A percentile compares a stretch with the other conserved stretches of the same genome.
These are phyloP conservation scores for Neocucurbitaria cava DNA, from an alignment of 2,329 filamentous ascomycete species.

Conservation along the genomic window DNA sequence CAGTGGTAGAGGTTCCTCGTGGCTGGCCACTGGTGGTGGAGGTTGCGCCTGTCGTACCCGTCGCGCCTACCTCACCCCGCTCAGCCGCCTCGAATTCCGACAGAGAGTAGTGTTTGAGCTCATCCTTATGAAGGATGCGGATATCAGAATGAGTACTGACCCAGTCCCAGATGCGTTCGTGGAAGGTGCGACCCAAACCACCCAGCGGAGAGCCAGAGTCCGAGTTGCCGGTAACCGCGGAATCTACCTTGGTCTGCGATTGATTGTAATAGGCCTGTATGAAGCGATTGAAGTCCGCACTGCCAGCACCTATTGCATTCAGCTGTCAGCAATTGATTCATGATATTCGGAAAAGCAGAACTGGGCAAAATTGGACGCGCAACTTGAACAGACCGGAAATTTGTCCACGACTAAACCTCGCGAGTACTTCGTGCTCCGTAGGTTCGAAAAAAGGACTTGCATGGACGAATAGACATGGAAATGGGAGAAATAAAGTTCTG, in stretches of 20 bases:
- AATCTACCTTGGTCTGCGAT: slow-evolving; percentile 11
- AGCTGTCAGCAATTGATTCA: slow-evolving; percentile 4
- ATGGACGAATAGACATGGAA: background rate
- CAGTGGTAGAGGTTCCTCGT: background rate
- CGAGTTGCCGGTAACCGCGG: slow-evolving; percentile 4
- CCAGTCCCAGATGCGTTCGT: slow-evolving; percentile 65
- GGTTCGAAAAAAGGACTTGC: background rate
- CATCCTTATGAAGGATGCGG: slow-evolving; percentile 56
- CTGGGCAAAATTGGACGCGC: slow-evolving; percentile 19
- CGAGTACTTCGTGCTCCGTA: background rate
- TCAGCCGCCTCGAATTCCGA: slow-evolving; percentile 43
- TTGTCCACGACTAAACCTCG: background rate
- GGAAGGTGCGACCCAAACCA: slow-evolving; percentile 57
- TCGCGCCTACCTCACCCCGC: slow-evolving; percentile 14
- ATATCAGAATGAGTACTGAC: slow-evolving; percentile 63
- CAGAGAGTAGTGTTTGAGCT: slow-evolving; percentile 38
- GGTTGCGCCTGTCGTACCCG: background rate
- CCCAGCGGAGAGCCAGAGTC: slow-evolving; percentile 8
- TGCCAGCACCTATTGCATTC: slow-evolving; percentile 46
- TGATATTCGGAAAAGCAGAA: background rate
- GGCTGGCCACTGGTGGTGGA: background rate
- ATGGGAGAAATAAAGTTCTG: background rate
- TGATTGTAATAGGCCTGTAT: slow-evolving; percentile 47
- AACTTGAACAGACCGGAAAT: background rate
- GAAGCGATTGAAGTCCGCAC: slow-evolving; percentile 49